Base-by-base conservation (phyloP, 2,329 filamentous ascomycete genomes). In the Bipolaris oryzae region DNA sequence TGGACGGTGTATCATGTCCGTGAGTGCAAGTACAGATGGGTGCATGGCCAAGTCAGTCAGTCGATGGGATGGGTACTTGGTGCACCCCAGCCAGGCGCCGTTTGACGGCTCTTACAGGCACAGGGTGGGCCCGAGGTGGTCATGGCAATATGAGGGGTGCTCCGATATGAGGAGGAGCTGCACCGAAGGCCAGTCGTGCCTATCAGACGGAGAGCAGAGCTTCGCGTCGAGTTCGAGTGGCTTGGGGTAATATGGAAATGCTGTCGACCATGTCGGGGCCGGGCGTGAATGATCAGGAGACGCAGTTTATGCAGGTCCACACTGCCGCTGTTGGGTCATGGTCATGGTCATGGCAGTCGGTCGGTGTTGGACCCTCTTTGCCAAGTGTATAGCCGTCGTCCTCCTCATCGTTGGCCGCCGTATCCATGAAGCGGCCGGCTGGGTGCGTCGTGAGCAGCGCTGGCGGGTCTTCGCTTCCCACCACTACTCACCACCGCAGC, bases 251-350 rank as follows among this genome's bases (percentile, higher is more conserved):
- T 70, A 64, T 66, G 60, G 25, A 43, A 43, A 55, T 55, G 62
- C 54, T 69, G 62, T 49, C 49, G 53, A 65, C 57, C 58, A 52
- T 64, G 53, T 50, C 54, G 39, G 56, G 57, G 58, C 50, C 55
- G 55, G 58, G 57, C 55, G 59, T 44, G 60, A 58, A 54, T 62
- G 57, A 55, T 62, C 61, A 66, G 56, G 57, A 66, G 65, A 61
- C 58, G 48, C 56, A 56, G 56, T 56, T 63, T 55, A 68, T 74
- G 72, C 72, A 74, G 70, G 70, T 71, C 69, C 70, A 66, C 49
- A 66, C 47, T 54, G 55, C 54, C 51, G 56, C 57, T 54, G 60
- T 58, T 62, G 47, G 66, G 58, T 66, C 60, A 70, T 64, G 55
- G 47, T 25, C 23, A 7, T 25, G 23, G 23, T 25, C 23, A 9